Conservation (phyloP, 176 grass and related monocot genomes). For the Phyllostachys edulis region DNA sequence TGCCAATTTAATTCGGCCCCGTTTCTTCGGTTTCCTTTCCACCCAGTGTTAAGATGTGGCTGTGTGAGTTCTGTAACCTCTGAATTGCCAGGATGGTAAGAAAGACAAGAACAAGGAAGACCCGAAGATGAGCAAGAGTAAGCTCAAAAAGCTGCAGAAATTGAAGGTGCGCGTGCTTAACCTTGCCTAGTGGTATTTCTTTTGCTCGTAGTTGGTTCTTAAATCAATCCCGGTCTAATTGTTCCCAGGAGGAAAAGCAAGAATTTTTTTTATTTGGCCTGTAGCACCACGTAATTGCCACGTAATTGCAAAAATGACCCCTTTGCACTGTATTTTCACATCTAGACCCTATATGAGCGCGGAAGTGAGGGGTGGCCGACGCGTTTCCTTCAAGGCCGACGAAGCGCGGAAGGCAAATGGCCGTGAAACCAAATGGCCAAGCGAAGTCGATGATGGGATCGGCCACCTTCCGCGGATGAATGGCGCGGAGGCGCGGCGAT, state of each 20-base stretch:
- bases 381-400: no score
- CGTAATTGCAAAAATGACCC: no score
- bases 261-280: no score
- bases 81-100: conserved; percentile 48
- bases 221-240: neutral
- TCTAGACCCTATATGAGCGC: no score
- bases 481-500: no score
- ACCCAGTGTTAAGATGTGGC: neutral
- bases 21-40: conserved; percentile 9
- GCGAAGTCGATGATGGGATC: no score
- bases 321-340: no score
- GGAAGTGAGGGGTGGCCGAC: no score
- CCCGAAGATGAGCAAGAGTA: conserved; percentile 74
- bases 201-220: neutral
- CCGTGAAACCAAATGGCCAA: no score
- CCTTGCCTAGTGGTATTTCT: conserved; percentile 2
- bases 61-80: neutral
- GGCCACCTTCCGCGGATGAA: no score
- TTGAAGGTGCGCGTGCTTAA: conserved; percentile 57
- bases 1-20: neutral
- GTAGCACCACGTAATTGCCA: no score
- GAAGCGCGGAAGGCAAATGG: no score
- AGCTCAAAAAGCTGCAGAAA: conserved; percentile 68
- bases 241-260: conserved; percentile 70
- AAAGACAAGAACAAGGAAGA: conserved; percentile 52